Base-by-base conservation (phyloP, 192 early-diverging fungal genomes). In the Chytriomyces confervae region DNA sequence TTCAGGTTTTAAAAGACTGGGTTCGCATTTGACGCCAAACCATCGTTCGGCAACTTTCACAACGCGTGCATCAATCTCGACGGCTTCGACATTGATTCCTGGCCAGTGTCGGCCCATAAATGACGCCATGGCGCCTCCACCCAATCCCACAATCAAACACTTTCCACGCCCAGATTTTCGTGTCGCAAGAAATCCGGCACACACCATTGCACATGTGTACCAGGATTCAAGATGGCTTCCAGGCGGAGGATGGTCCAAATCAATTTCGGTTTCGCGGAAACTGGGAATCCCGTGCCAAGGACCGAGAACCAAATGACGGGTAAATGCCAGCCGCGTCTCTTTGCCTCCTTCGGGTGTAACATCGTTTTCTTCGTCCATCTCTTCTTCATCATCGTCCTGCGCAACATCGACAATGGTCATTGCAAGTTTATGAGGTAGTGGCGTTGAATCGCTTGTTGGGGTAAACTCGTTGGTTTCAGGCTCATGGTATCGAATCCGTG, bases 321-420 rank as follows among this genome's bases (percentile, higher is more conserved):
- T 79, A 24, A 66, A 71, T 2, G 77, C 60, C 8, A 79, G 69
- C 48, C 47, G 68, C 3, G 66, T 57, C 36, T 50, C 61, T n/a
- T 69, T 49, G 16, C 67, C 69, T n/a, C 29, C 49, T 64, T 76
- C 74, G 13, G n/a, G 7, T 13, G 20, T 23, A 16, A 46, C 62
- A 53, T 77, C 51, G 46, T 79, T 70, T 23, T 72, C 77, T 61
- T 78, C 77, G 10, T 67, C 64, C 36, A 36, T 36, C 36, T 36
- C 36, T 46, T 77, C 76, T 8, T 77, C 76, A 29, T 79, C 77
- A 62, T 78, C 77, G 23, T 79, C 77, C 49, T 79, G 77, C 36
- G 69, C 77, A 44, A 79, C 77, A 50, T 79, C 77, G 16, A 79
- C 77, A 50, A 79, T 49, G 9, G 77, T 79, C 51, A 79, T 53